Evolutionary conservation across 2,329 filamentous ascomycete species (phyloP).

Genomic region (Cercospora sesami): DNA sequence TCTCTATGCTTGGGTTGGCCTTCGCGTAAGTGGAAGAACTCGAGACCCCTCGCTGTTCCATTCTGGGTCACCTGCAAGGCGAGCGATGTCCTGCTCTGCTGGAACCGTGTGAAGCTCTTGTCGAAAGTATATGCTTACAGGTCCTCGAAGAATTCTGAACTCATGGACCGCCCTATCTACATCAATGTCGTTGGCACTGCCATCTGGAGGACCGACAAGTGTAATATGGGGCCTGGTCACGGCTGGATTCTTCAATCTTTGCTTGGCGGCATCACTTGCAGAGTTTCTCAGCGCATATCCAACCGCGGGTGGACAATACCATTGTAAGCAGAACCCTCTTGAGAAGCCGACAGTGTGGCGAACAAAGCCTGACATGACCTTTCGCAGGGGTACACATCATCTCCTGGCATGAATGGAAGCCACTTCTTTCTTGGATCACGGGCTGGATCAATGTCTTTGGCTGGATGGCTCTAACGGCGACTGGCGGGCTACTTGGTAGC

Average conservation of each 20-base stretch:
- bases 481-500: constrained; percentile 66
- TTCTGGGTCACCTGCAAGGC: too few species aligned
- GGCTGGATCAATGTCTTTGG: constrained; percentile 74
- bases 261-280: constrained; percentile 66
- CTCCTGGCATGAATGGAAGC: constrained; percentile 60
- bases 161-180: constrained; percentile 63
- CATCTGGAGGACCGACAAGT: constrained; percentile 68
- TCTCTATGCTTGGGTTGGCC: constrained; percentile 62
- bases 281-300: constrained; percentile 61
- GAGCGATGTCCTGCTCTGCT: neutral
- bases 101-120: neutral
- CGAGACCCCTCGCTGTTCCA: too few species aligned
- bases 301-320: constrained; percentile 52
- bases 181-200: constrained; percentile 61
- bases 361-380: neutral
- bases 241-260: constrained; percentile 66
- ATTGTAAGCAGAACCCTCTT: constrained; percentile 49
- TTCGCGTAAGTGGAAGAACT: constrained; percentile 46
- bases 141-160: constrained; percentile 52
- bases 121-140: neutral
- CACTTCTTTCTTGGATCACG: constrained; percentile 66
- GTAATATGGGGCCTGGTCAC: constrained; percentile 69
- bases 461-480: constrained; percentile 68
- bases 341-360: neutral
- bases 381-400: constrained; percentile 59